Evolutionary conservation across 768 basidiomycete species (phyloP).

Genomic region (Amanita exitialis): DNA sequence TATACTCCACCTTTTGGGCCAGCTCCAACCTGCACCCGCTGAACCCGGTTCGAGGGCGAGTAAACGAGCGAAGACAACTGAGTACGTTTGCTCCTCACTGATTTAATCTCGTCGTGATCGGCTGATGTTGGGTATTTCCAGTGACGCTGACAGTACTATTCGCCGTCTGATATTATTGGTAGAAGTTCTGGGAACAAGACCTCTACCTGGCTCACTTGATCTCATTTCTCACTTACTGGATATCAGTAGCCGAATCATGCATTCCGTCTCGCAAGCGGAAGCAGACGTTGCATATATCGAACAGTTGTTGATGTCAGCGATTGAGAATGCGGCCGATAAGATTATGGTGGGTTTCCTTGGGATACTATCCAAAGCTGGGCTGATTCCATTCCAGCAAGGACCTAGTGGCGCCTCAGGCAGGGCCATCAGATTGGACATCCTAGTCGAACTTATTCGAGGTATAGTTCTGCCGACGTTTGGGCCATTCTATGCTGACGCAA

Average conservation of each 20-base stretch:
- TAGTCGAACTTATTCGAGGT: slow-evolving; percentile 85
- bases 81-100: slow-evolving; percentile 28
- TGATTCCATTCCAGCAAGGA: slow-evolving; percentile 30
- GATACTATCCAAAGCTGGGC: not conserved
- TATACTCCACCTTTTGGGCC: slow-evolving; percentile 40
- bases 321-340: slow-evolving; percentile 54
- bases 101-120: not conserved
- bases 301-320: slow-evolving; percentile 76
- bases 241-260: slow-evolving; percentile 55
- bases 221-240: slow-evolving; percentile 67
- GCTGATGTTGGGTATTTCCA: not conserved
- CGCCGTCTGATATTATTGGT: slow-evolving; percentile 47
- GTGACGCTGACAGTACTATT: slow-evolving; percentile 28
- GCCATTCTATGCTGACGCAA: not conserved
- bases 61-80: slow-evolving; percentile 56
- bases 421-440: slow-evolving; percentile 67
- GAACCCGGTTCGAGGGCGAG: slow-evolving; percentile 36
- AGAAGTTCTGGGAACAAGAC: slow-evolving; percentile 59
- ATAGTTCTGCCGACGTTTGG: slow-evolving; percentile 11
- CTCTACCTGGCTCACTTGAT: slow-evolving; percentile 60
- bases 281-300: slow-evolving; percentile 72
- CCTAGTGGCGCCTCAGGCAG: slow-evolving; percentile 38
- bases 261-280: slow-evolving; percentile 38
- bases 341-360: slow-evolving; percentile 33
- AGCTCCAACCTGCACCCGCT: slow-evolving; percentile 34